Conservation (phyloP, 495 filamentous ascomycete species). For the Beverwykella pulmonaria region DNA sequence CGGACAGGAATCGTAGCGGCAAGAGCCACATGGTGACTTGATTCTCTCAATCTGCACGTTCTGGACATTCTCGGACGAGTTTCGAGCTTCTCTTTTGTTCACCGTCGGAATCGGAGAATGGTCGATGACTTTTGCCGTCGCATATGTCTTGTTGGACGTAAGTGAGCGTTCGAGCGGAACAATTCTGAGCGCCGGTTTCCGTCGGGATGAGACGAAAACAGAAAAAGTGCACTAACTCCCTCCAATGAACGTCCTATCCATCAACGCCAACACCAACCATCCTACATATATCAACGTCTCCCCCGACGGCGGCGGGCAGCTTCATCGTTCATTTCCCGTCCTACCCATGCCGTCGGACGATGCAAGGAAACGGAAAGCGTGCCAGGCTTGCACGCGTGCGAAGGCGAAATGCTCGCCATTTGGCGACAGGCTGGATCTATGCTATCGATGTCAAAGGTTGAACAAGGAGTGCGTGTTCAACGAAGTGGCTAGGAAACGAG, state of each 20-base stretch:
- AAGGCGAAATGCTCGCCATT: constrained; percentile 32
- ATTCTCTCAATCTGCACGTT: neutral
- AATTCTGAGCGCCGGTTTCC: too few species aligned
- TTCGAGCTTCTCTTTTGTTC: neutral
- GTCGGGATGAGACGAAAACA: too few species aligned
- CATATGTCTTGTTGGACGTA: too few species aligned
- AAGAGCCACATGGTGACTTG: neutral
- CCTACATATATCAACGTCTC: too few species aligned
- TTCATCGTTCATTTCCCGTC: too few species aligned
- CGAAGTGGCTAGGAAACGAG: constrained; percentile 10
- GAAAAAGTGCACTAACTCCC: too few species aligned
- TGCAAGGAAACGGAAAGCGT: constrained; percentile 20
- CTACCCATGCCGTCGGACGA: constrained; percentile 9
- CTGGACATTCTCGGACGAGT: neutral
- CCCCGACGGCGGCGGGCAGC: constrained; percentile 9
- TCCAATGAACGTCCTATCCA: too few species aligned
- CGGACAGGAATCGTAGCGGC: neutral
- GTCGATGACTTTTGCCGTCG: too few species aligned
- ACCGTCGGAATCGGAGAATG: neutral
- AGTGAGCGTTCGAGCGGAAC: neutral
- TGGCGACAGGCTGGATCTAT: constrained; percentile 10
- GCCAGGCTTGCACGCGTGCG: constrained; percentile 23
- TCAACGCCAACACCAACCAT: too few species aligned
- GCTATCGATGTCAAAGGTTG: constrained; percentile 29
- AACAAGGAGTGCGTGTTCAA: constrained; percentile 25